Conservation (phyloP, 2,329 filamentous ascomycete genomes). For the Bipolaris oryzae region DNA sequence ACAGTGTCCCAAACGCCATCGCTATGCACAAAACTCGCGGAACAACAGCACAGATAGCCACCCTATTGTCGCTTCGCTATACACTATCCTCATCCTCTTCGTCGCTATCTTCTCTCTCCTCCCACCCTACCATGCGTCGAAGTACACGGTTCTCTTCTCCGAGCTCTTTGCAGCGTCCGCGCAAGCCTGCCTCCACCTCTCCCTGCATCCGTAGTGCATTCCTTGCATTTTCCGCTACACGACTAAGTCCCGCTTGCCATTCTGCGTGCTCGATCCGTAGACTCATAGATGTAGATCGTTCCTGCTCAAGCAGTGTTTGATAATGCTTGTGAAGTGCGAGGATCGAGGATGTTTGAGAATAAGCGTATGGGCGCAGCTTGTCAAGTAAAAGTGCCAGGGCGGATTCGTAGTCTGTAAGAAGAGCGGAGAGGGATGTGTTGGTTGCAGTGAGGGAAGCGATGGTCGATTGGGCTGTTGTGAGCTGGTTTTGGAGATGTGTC, state of each 20-base stretch:
- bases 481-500: constrained; percentile 38
- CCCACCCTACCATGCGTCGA: constrained; percentile 54
- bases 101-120: constrained; percentile 49
- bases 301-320: constrained; percentile 51
- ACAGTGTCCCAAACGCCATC: constrained; percentile 23
- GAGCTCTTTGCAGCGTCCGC: constrained; percentile 49
- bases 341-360: constrained; percentile 52
- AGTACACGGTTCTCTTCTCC: constrained; percentile 57
- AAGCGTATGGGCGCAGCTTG: constrained; percentile 42
- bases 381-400: constrained; percentile 48
- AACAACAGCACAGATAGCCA: neutral
- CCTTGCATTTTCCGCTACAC: constrained; percentile 52
- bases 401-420: constrained; percentile 52
- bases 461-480: constrained; percentile 36
- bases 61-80: neutral
- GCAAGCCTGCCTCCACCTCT: constrained; percentile 46
- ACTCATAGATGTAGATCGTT: constrained; percentile 53
- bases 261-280: constrained; percentile 55
- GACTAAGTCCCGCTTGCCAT: constrained; percentile 55
- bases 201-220: constrained; percentile 48
- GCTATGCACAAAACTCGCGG: constrained; percentile 25
- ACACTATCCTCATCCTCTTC: constrained; percentile 44
- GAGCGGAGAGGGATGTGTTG: constrained; percentile 33
- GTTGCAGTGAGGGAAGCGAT: constrained; percentile 34
- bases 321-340: constrained; percentile 57